A percentile compares a stretch with the other conserved stretches of the same genome.
These are phyloP conservation scores for Candida dajiaensis DNA, from an alignment of 805 yeast genomes.

Conservation along the genomic window DNA sequence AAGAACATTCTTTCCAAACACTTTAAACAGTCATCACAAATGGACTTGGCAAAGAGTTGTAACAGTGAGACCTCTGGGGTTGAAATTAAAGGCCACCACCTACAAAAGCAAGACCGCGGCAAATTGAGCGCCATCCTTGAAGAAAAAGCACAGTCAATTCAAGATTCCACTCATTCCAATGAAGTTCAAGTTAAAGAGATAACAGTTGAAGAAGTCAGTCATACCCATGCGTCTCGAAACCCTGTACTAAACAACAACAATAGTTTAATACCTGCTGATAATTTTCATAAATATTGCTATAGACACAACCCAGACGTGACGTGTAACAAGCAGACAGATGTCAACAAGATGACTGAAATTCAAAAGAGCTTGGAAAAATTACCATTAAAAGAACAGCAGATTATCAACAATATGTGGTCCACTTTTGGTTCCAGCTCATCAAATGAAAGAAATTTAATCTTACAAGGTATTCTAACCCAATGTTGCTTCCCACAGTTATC, in stretches of 20 bases:
- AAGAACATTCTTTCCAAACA: neutral
- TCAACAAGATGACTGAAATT: conserved; percentile 53
- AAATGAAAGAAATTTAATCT: conserved; percentile 64
- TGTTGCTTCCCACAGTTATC: conserved; percentile 95
- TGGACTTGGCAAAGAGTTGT: conserved; percentile 15
- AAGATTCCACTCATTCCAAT: neutral
- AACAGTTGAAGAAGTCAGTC: neutral
- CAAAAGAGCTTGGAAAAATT: conserved; percentile 53
- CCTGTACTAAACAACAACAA: conserved; percentile 5
- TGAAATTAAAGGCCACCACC: neutral
- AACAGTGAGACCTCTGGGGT: neutral
- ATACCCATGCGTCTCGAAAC: neutral
- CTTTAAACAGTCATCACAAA: neutral
- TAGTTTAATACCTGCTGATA: conserved; percentile 30
- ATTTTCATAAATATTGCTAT: conserved; percentile 73
- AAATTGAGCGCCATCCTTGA: neutral
- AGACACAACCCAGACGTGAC: conserved; percentile 88
- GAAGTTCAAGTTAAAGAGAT: neutral
- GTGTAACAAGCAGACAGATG: conserved; percentile 65
- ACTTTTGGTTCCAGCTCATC: conserved; percentile 70
- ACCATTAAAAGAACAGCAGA: conserved; percentile 67
- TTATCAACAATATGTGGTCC: conserved; percentile 79
- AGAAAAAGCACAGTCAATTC: neutral
- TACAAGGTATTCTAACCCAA: conserved; percentile 79
- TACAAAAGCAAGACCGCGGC: neutral